These are phyloP conservation scores for Endothia cerciana DNA, from an alignment of 2,329 filamentous ascomycete species.

Conservation along the genomic window DNA sequence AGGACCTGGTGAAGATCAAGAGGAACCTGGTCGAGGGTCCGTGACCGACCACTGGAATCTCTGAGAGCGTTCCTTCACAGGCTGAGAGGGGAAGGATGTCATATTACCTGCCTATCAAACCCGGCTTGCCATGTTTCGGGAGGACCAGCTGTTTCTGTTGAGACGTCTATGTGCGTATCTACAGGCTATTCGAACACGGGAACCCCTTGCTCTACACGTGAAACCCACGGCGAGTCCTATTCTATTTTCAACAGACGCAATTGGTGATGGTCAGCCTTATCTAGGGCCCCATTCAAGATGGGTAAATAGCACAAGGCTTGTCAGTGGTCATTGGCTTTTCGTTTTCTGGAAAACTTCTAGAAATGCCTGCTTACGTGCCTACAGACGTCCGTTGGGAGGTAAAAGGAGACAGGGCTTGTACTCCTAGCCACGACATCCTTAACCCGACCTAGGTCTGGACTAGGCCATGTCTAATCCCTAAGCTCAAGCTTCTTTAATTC, in stretches of 20 bases:
- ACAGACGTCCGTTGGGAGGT: no score
- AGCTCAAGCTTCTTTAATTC: no score
- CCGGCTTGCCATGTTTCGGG: background rate
- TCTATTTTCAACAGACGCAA: background rate
- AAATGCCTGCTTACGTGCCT: no score
- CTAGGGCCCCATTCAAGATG: background rate
- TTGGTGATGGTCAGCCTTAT: background rate
- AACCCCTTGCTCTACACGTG: background rate
- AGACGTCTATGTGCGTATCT: background rate
- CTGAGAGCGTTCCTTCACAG: background rate
- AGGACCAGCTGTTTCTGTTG: background rate
- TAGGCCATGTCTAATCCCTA: no score
- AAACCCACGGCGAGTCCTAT: background rate
- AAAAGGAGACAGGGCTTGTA: no score
- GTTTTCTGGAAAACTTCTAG: no score
- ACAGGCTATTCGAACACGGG: background rate
- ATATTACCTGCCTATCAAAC: background rate
- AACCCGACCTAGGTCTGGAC: no score
- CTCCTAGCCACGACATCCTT: no score
- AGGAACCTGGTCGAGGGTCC: conserved; percentile 44
- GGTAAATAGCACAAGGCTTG: background rate
- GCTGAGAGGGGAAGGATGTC: no score
- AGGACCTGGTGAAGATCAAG: conserved; percentile 52
- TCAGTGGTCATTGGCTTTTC: no score
- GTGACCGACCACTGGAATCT: background rate